Base-by-base conservation (phyloP, 78 protist species). In the Guillardia theta region DNA sequence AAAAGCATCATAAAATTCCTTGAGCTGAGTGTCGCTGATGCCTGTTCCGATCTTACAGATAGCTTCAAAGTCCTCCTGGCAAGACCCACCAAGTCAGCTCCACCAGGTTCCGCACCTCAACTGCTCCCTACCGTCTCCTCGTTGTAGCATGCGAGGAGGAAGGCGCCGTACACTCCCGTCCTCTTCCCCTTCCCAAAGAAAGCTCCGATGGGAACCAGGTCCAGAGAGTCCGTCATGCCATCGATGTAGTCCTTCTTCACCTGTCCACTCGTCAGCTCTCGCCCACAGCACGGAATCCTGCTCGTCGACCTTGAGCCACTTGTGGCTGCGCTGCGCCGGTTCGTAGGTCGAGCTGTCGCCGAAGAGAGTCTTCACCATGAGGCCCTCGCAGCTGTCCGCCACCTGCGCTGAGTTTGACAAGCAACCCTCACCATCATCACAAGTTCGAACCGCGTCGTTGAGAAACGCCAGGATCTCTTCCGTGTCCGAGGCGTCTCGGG, bases 171-270 rank as follows among this genome's bases (percentile, higher is more conserved):
- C 43, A 18, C 80, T 27, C 99, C 99, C 4, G 99, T 97, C 30
- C 99, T 95, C 96, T 99, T 99, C 48, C 99, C 99, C 54, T 95
- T 94, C 22, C 99, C 99, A 43, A 45, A 33, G 93, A 94, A 98
- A 9, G 98, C 99, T 27, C 99, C 99, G 58, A 99, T 98, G 48
- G 98, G 99, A 0, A 98, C 99, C 22, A 99, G 95, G 90, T 99
- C 99, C 18, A 98, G 22, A n/a, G 98, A 76, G 92, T 99, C 99
- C 0, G 98, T 97, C 94, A 98, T 64, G n/a, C 99, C 99, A 44
- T 96, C 97, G 62, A 98, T 45, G 96, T 99, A 99, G 94, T 99
- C 99, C 92, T 98, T 98, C 94, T 98, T 98, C 50, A 96, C 39
- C 97, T 95, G 78, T 37, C 33, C 64, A 15, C 19, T n/a, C n/a